Evolutionary conservation across 352 stramenopile species (phyloP).

Genomic region (Phytophthora cajani): DNA sequence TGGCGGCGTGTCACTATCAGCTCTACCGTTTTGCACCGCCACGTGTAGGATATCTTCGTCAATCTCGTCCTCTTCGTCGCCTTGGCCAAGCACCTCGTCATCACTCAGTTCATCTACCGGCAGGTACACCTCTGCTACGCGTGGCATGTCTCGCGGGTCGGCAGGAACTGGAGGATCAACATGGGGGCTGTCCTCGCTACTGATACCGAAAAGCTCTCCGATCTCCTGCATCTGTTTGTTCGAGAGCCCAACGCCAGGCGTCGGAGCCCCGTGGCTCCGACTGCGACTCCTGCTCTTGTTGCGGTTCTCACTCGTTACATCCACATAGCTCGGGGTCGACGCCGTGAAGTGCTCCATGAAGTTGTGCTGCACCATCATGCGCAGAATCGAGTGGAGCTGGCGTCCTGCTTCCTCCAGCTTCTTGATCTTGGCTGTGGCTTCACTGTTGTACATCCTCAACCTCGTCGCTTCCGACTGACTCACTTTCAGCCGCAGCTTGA

Average conservation of each 20-base stretch:
- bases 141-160: constrained; percentile 37
- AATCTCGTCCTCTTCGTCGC: constrained; percentile 26
- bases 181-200: constrained; percentile 24
- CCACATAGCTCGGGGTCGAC: constrained; percentile 20
- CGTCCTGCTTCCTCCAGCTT: constrained; percentile 66
- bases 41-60: constrained; percentile 13
- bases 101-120: constrained; percentile 40
- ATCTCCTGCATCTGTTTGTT: constrained; percentile 60
- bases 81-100: constrained; percentile 17
- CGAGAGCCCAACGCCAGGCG: constrained; percentile 38
- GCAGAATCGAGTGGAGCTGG: constrained; percentile 65
- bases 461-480: constrained; percentile 78
- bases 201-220: constrained; percentile 57
- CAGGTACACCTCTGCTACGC: constrained; percentile 41
- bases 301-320: constrained; percentile 19
- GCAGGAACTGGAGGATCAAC: constrained; percentile 15
- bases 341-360: constrained; percentile 69
- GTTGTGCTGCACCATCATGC: constrained; percentile 71
- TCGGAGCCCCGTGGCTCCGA: constrained; percentile 25
- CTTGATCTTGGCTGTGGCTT: constrained; percentile 63
- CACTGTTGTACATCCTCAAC: constrained; percentile 55
- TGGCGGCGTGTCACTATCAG: constrained; percentile 15
- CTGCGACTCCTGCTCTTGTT: constrained; percentile 37
- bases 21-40: constrained; percentile 6
- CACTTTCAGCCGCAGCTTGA: constrained; percentile 72